Conservation (phyloP, 345 rosid genomes). For the Eucalyptus polybractea region DNA sequence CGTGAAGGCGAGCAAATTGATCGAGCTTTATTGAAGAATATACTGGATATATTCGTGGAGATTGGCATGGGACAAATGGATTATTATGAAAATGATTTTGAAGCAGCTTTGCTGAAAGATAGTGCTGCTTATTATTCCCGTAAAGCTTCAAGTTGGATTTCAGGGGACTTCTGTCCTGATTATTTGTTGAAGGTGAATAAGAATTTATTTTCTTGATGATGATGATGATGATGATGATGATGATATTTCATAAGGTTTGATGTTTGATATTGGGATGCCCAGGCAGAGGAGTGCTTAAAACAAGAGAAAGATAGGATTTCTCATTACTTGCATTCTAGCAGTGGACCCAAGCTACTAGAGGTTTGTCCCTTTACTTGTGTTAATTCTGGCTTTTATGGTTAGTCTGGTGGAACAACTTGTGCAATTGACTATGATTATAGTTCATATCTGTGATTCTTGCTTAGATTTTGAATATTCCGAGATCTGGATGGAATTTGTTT, state of each 20-base stretch:
- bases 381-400: background rate
- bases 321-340: slow-evolving; percentile 34
- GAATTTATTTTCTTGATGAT: background rate
- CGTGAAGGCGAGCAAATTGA: no score
- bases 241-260: slow-evolving; percentile 10
- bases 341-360: slow-evolving; percentile 44
- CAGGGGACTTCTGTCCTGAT: slow-evolving; percentile 65
- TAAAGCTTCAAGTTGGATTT: slow-evolving; percentile 80
- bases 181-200: slow-evolving; percentile 62
- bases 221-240: background rate
- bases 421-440: background rate
- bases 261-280: slow-evolving; percentile 1
- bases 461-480: background rate
- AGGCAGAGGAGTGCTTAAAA: slow-evolving; percentile 50
- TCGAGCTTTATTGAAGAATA: no score
- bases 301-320: slow-evolving; percentile 42
- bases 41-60: no score
- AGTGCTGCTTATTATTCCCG: slow-evolving; percentile 69
- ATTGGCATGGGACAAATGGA: slow-evolving; percentile 68
- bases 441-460: background rate
- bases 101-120: slow-evolving; percentile 51
- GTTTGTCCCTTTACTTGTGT: slow-evolving; percentile 9
- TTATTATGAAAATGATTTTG: slow-evolving; percentile 66
- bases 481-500: no score
- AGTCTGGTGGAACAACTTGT: background rate